Evolutionary conservation across 1,139 yeast genomes (phyloP), one percentile per base, ranked within the genome.

Genomic region (Yamadazyma trypodendri): DNA sequence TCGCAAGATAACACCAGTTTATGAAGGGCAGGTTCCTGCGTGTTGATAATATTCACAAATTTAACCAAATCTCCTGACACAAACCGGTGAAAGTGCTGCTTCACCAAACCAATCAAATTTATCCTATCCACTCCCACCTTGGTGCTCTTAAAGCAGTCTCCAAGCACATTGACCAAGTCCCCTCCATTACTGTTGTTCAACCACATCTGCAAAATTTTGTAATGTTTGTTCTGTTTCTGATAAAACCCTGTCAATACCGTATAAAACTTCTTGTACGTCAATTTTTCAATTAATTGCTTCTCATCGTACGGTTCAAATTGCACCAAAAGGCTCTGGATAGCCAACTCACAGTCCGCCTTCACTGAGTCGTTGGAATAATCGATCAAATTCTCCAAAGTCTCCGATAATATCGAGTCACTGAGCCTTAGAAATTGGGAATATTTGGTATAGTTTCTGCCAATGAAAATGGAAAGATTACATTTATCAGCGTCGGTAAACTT

Each of bases 361-460:
- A 68, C 51, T 2, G 61, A 61, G 2, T 53, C 56, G 12, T 64
- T 63, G 2, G 60, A 54, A 42, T 61, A 65, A n/a, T 62, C 51
- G 46, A 89, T 80, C 24, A 87, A 61, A 10, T 60, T 63, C 3
- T 68, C 62, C 17, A 85, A 61, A 4, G 84, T 63, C 6, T 60
- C 55, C 4, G 72, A 67, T 30, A 84, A 55, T 1, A 66, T 61
- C 4, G 79, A 68, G 36, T 83, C 90, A 0, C 90, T 77, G 2
- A 88, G 61, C 29, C 86, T 66, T 11, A 89, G 70, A 46, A 84
- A 88, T 56, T 89, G 96, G 3, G 79, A 68, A 54, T 84, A 89
- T 55, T 88, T 88, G 3, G 96, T 81, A 44, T 81, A 79, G 53
- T 85, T 87, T 37, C 90, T 56, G 0, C 88, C 85, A 22, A 89